These are phyloP conservation scores for Bipolaris gigantea DNA, from an alignment of 2,329 filamentous ascomycete species.

Conservation along the genomic window DNA sequence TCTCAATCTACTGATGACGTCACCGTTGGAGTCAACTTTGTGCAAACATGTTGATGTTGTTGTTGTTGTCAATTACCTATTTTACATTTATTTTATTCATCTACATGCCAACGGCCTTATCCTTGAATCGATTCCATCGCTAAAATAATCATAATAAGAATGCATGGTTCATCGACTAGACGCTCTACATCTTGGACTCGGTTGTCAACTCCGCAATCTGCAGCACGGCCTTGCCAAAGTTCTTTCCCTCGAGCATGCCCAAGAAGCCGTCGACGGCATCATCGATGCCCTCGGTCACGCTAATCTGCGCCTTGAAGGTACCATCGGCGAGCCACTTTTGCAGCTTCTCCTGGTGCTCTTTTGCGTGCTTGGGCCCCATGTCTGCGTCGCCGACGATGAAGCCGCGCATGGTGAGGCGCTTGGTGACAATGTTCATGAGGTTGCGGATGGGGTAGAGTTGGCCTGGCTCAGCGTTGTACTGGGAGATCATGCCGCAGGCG, in stretches of 20 bases:
- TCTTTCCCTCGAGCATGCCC: slow-evolving; percentile 74
- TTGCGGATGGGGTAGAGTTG: slow-evolving; percentile 69
- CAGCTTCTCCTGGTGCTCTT: slow-evolving; percentile 76
- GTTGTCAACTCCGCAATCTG: slow-evolving; percentile 57
- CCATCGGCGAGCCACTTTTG: slow-evolving; percentile 77
- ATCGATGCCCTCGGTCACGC: slow-evolving; percentile 75
- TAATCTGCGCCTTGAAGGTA: slow-evolving; percentile 69
- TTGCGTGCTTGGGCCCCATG: slow-evolving; percentile 66
- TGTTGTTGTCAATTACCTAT: no score
- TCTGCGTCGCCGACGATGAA: slow-evolving; percentile 71
- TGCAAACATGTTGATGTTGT: not conserved
- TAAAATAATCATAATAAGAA: not conserved
- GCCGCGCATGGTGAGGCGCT: slow-evolving; percentile 71
- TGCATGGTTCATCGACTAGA: no score
- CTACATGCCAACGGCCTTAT: not conserved
- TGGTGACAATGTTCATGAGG: slow-evolving; percentile 64
- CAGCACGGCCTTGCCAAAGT: slow-evolving; percentile 83
- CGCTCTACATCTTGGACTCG: slow-evolving; percentile 14
- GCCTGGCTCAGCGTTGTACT: slow-evolving; percentile 67
- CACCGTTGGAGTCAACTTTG: not conserved
- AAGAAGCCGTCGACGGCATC: slow-evolving; percentile 73
- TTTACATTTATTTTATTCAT: not conserved
- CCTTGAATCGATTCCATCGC: not conserved
- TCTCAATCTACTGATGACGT: no score
- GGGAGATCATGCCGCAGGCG: slow-evolving; percentile 67